These are phyloP conservation scores for Aspergillus glaucus DNA, from an alignment of 2,329 filamentous ascomycete species.

Conservation along the genomic window DNA sequence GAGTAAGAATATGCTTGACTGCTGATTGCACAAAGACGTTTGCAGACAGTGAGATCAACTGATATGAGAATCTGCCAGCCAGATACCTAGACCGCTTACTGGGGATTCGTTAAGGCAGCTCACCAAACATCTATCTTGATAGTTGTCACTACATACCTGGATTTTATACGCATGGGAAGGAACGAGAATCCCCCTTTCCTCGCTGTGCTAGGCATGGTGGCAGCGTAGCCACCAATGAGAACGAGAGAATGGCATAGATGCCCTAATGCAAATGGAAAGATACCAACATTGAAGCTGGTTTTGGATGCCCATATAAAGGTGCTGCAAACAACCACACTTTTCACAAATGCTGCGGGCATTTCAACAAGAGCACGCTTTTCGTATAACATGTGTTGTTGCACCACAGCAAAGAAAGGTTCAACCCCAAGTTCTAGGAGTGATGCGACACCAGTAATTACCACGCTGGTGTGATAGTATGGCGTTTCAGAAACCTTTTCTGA, in stretches of 20 bases:
- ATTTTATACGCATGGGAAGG: constrained; percentile 41
- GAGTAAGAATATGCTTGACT: constrained; percentile 88
- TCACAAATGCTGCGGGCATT: constrained; percentile 68
- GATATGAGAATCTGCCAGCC: constrained; percentile 58
- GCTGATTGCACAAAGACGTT: constrained; percentile 82
- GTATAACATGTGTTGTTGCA: constrained; percentile 76
- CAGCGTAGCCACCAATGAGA: constrained; percentile 64
- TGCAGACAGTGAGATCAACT: constrained; percentile 65
- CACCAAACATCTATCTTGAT: neutral
- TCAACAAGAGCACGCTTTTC: constrained; percentile 76
- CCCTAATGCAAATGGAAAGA: constrained; percentile 82
- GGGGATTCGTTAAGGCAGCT: constrained; percentile 9
- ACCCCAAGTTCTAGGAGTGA: constrained; percentile 69
- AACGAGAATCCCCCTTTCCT: constrained; percentile 62
- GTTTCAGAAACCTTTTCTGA: constrained; percentile 48
- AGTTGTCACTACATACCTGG: constrained; percentile 31
- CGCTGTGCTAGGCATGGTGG: constrained; percentile 55
- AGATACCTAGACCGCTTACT: constrained; percentile 42
- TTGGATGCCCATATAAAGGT: constrained; percentile 59
- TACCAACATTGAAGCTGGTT: constrained; percentile 55
- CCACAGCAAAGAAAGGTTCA: constrained; percentile 83
- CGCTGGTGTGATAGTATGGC: constrained; percentile 56
- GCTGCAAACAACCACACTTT: constrained; percentile 69
- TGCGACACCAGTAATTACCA: constrained; percentile 51
- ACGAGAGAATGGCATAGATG: constrained; percentile 69